phyloP scores from a whole-genome alignment of 148 eudicot genomes.

The Rhododendron griersonianum region DNA sequence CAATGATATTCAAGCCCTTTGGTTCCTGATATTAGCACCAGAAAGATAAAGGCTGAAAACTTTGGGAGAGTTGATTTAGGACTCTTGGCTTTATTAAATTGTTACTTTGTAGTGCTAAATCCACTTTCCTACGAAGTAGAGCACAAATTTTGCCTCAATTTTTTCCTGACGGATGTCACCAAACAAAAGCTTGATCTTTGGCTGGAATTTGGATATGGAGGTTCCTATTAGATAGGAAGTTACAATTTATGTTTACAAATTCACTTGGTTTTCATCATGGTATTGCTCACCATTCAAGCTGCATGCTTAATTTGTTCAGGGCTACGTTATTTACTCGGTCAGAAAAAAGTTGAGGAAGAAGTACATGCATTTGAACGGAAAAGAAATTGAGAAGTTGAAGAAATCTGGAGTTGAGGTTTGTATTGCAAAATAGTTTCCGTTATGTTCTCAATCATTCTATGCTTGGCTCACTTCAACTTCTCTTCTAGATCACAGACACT shows the following conservation, averaged over 20 bases:
- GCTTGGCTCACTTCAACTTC: conserved; percentile 15
- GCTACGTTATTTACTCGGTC: conserved; percentile 80
- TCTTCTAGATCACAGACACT: conserved; percentile 74
- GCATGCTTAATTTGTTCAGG: conserved; percentile 40
- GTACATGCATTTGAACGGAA: conserved; percentile 78
- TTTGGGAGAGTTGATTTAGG: neutral
- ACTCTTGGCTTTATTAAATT: neutral
- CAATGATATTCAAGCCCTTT: neutral
- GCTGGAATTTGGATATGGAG: neutral
- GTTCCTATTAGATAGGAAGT: neutral
- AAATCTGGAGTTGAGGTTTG: conserved; percentile 85
- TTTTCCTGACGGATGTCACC: neutral
- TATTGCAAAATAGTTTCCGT: neutral
- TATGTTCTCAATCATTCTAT: conserved; percentile 7
- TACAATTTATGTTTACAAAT: neutral
- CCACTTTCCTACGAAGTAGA: neutral
- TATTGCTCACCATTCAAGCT: conserved; percentile 3
- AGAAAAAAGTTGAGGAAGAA: conserved; percentile 88
- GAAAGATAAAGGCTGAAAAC: neutral
- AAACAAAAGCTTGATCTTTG: neutral
- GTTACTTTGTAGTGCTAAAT: neutral
- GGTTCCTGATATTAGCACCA: neutral
- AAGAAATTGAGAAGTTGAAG: conserved; percentile 87
- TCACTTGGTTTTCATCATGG: neutral
- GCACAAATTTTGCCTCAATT: neutral